phyloP scores from a whole-genome alignment of 2,329 filamentous ascomycete genomes.

The Colletotrichum karsti region DNA sequence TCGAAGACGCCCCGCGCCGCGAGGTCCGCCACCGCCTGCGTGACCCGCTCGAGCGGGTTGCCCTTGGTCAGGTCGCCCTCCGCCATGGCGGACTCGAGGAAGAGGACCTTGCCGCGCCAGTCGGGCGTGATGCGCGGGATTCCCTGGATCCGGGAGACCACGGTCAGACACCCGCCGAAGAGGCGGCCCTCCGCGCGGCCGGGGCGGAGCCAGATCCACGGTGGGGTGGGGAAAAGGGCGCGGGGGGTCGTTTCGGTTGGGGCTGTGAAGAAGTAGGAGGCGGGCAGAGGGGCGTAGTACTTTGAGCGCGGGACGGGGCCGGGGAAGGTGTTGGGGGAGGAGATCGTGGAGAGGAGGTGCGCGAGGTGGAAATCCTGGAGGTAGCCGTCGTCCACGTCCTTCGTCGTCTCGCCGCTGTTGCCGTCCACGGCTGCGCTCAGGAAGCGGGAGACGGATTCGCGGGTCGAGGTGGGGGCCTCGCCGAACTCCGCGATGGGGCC shows the following conservation, averaged over 20 bases:
- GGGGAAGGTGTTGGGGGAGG: conserved; percentile 32
- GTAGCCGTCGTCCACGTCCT: conserved; percentile 33
- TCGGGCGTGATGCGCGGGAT: conserved; percentile 42
- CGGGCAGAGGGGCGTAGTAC: conserved; percentile 37
- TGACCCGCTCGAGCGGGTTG: conserved; percentile 39
- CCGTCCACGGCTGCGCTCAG: neutral
- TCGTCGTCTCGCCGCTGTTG: neutral
- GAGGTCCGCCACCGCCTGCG: conserved; percentile 47
- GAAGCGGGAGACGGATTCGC: neutral
- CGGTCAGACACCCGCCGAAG: conserved; percentile 51
- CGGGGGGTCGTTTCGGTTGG: conserved; percentile 35
- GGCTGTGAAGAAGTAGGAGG: conserved; percentile 28
- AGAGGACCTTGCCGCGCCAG: conserved; percentile 47
- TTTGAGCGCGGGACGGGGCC: conserved; percentile 42
- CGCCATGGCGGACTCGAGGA: conserved; percentile 49
- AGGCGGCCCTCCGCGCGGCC: conserved; percentile 50
- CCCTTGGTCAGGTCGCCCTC: conserved; percentile 36
- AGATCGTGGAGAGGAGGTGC: conserved; percentile 42
- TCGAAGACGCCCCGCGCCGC: conserved; percentile 51
- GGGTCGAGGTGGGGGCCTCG: conserved; percentile 31
- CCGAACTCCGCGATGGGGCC: conserved; percentile 48
- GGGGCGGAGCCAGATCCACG: conserved; percentile 47
- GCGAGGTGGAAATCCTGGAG: conserved; percentile 40
- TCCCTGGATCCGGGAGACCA: conserved; percentile 46
- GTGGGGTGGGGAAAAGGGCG: conserved; percentile 36